Conservation (phyloP, 73 alveolate genomes). For the Breviolum minutum region DNA sequence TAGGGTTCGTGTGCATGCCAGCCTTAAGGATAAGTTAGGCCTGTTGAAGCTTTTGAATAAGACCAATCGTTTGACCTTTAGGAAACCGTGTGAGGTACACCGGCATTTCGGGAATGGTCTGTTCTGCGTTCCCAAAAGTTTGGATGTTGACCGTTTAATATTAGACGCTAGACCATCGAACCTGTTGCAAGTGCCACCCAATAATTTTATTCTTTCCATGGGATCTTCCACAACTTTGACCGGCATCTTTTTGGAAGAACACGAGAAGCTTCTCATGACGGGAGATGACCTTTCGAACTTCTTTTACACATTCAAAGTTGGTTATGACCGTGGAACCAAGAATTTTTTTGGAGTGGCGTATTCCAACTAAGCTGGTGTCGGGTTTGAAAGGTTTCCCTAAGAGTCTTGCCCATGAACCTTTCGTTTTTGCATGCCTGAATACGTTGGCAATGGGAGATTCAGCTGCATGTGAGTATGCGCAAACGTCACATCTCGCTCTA, state of each 20-base stretch:
- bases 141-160: neutral
- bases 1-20: neutral
- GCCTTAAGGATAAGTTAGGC: neutral
- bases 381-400: neutral
- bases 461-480: neutral
- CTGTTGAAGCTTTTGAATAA: neutral
- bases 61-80: neutral
- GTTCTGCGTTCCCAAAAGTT: neutral
- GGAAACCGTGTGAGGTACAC: neutral
- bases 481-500: neutral
- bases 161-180: neutral
- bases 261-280: neutral
- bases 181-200: neutral
- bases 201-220: neutral
- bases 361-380: neutral
- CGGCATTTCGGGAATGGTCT: neutral
- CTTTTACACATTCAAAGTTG: neutral
- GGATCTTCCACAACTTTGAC: neutral
- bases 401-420: neutral
- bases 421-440: neutral
- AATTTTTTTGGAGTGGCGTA: constrained; percentile 1
- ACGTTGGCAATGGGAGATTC: neutral
- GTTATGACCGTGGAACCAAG: neutral
- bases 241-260: neutral
- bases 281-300: neutral